phyloP scores from a whole-genome alignment of 352 stramenopile genomes.

The Globisporangium middletonii region DNA sequence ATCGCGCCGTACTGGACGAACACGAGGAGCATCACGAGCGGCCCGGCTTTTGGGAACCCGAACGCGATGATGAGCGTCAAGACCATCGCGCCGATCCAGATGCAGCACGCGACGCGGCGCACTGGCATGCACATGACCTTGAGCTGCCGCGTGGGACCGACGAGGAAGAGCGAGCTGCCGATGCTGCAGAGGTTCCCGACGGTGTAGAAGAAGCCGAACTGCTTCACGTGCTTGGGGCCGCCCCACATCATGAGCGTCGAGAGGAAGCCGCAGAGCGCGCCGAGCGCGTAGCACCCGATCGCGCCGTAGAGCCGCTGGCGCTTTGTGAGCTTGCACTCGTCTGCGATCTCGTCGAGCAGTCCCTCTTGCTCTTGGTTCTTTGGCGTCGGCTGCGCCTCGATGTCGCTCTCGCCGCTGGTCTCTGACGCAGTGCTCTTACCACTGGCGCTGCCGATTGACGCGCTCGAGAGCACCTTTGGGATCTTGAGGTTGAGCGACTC shows the following conservation, averaged over 20 bases:
- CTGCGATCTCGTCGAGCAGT: conserved; percentile 55
- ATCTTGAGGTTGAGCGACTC: conserved; percentile 51
- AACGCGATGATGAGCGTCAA: conserved; percentile 72
- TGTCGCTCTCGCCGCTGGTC: conserved; percentile 31
- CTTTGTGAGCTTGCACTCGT: conserved; percentile 76
- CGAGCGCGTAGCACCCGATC: conserved; percentile 64
- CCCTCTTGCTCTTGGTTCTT: conserved; percentile 69
- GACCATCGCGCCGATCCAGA: conserved; percentile 75
- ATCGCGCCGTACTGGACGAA: conserved; percentile 77
- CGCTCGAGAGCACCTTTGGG: conserved; percentile 24
- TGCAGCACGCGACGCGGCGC: conserved; percentile 66
- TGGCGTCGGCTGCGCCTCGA: conserved; percentile 17
- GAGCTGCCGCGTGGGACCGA: conserved; percentile 58
- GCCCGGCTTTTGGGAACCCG: conserved; percentile 57
- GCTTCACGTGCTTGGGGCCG: conserved; percentile 70
- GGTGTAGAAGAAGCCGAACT: conserved; percentile 86
- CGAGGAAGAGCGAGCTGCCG: conserved; percentile 73
- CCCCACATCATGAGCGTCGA: conserved; percentile 81
- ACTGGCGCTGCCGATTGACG: conserved; percentile 9
- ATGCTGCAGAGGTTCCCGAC: conserved; percentile 77
- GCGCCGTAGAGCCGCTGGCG: conserved; percentile 74
- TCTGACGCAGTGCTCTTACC: conserved; percentile 24
- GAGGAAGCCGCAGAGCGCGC: conserved; percentile 66
- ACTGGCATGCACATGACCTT: conserved; percentile 85
- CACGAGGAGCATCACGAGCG: conserved; percentile 65